Evolutionary conservation across 2,329 filamentous ascomycete genomes (phyloP).

Genomic region (Ascochyta viciae-villosae): DNA sequence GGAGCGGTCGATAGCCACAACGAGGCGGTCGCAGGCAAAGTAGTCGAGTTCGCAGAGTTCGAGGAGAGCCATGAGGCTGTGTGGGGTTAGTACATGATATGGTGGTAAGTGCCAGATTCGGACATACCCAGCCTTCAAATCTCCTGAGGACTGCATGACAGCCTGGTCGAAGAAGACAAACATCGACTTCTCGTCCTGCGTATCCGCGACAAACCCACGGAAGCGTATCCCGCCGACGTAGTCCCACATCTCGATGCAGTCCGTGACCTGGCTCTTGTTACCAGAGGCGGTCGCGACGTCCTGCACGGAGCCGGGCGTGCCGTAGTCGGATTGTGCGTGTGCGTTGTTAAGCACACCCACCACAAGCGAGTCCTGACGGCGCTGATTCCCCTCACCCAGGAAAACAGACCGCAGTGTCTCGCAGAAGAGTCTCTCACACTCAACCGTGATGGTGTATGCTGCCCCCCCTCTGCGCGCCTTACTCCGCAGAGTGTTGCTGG

Average conservation of each 20-base stretch:
- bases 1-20: conserved; percentile 79
- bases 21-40: conserved; percentile 77
- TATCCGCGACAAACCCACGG: conserved; percentile 80
- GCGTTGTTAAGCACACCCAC: conserved; percentile 69
- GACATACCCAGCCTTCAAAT: conserved; percentile 86
- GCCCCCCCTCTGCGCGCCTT: conserved; percentile 77
- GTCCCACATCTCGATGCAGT: conserved; percentile 83
- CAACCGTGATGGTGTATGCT: conserved; percentile 95
- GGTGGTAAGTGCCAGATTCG: neutral
- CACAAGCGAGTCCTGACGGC: conserved; percentile 81
- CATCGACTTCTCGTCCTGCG: conserved; percentile 73
- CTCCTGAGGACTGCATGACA: conserved; percentile 67
- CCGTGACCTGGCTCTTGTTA: conserved; percentile 53
- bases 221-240: conserved; percentile 85
- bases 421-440: conserved; percentile 99
- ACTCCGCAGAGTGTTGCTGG: conserved; percentile 61
- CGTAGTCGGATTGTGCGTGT: conserved; percentile 41
- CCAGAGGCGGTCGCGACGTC: conserved; percentile 14
- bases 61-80: conserved; percentile 78
- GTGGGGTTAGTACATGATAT: conserved; percentile 16
- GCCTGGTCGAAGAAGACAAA: conserved; percentile 87
- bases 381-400: conserved; percentile 90
- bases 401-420: conserved; percentile 93
- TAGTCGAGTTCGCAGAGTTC: conserved; percentile 78
- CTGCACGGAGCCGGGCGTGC: conserved; percentile 38